These are phyloP conservation scores for Oryza coarctata DNA, from an alignment of 176 grass and related monocot species.

Conservation along the genomic window DNA sequence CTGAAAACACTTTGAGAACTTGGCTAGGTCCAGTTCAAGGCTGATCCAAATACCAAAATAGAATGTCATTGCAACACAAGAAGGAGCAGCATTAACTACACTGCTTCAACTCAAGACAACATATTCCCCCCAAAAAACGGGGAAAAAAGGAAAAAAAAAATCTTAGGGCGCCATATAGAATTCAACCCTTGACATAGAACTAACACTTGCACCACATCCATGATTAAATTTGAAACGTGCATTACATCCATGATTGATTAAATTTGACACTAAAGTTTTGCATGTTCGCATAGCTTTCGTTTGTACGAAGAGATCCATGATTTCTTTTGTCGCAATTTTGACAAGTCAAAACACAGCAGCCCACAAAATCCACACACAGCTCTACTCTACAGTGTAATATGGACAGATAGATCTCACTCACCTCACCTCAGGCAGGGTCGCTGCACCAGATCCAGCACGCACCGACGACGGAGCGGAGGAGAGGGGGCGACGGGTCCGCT, in stretches of 20 bases:
- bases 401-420: background rate
- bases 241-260: no score
- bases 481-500: no score
- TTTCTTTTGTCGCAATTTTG: no score
- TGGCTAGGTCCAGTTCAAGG: background rate
- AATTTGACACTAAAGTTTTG: background rate
- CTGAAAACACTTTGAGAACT: background rate
- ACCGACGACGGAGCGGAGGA: no score
- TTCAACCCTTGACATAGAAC: no score
- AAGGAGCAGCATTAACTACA: background rate
- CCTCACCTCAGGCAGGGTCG: background rate
- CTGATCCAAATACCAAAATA: background rate
- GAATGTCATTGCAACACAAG: background rate
- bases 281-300: no score
- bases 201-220: no score
- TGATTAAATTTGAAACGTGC: no score
- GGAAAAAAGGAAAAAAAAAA: no score
- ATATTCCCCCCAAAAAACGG: background rate
- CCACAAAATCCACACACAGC: background rate
- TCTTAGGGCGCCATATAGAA: no score
- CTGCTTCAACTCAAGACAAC: background rate
- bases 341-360: background rate
- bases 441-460: no score
- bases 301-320: background rate
- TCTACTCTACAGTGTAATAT: background rate